Evolutionary conservation across 2,329 filamentous ascomycete species (phyloP).

Genomic region (Monilinia polystroma): DNA sequence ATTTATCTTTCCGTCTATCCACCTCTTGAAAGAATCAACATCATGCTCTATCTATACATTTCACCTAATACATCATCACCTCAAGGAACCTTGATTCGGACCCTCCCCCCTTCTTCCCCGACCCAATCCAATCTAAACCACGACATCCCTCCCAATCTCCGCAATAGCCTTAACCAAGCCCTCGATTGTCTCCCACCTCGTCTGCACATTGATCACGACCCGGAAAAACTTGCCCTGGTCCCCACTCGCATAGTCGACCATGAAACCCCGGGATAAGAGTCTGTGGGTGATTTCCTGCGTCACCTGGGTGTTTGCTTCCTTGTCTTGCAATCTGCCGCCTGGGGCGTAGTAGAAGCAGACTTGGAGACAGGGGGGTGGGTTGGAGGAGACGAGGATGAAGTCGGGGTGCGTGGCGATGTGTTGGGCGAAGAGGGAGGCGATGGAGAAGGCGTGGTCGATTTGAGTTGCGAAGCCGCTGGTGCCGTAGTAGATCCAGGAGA

Average conservation of each 20-base stretch:
- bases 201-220: constrained; percentile 65
- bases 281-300: constrained; percentile 55
- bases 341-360: constrained; percentile 88
- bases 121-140: background rate
- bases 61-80: no score
- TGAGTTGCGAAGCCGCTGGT: constrained; percentile 66
- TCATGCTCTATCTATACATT: no score
- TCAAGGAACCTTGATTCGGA: no score
- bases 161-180: constrained; percentile 60
- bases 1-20: no score
- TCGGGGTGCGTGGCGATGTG: constrained; percentile 55
- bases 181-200: constrained; percentile 58
- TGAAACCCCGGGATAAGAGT: constrained; percentile 61
- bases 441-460: constrained; percentile 70
- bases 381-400: constrained; percentile 70
- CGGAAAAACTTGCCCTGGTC: constrained; percentile 65
- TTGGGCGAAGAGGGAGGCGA: constrained; percentile 66
- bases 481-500: constrained; percentile 90
- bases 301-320: constrained; percentile 50
- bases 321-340: constrained; percentile 49
- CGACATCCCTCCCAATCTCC: constrained; percentile 32
- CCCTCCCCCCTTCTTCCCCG: no score
- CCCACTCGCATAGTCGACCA: constrained; percentile 58
- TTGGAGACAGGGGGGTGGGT: constrained; percentile 84
- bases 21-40: no score